These are phyloP conservation scores for Isatis lusitanica DNA, from an alignment of 441 rosid genomes.

Conservation along the genomic window DNA sequence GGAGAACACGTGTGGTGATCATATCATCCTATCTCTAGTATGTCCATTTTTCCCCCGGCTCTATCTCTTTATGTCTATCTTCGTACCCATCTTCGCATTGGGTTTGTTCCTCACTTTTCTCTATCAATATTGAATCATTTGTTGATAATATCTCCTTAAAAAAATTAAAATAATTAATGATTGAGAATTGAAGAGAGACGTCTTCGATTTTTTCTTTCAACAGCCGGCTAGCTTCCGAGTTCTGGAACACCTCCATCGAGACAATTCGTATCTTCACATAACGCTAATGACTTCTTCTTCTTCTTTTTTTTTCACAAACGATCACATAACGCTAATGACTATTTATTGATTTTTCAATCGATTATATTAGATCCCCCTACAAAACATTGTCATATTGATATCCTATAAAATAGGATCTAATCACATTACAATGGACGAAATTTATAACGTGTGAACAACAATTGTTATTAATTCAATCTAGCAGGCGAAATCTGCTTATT, in stretches of 20 bases:
- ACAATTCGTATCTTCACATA: neutral
- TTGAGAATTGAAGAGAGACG: neutral
- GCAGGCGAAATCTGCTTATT: neutral
- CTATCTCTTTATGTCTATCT: conserved; percentile 28
- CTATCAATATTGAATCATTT: neutral
- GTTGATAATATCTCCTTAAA: neutral
- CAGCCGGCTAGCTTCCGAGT: neutral
- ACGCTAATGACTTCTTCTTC: neutral
- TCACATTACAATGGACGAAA: neutral
- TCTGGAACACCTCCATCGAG: neutral
- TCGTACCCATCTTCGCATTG: conserved; percentile 15
- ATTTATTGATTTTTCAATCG: no score
- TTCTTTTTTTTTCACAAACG: no score
- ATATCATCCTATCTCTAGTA: conserved; percentile 27
- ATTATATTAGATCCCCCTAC: neutral
- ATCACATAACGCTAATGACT: no score
- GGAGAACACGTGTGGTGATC: conserved; percentile 36
- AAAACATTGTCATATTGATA: neutral
- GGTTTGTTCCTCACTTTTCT: neutral
- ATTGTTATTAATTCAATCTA: neutral
- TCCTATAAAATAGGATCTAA: neutral
- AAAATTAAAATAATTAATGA: neutral
- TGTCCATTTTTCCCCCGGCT: neutral
- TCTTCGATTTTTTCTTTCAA: conserved; percentile 7
- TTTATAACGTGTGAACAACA: no score